Percentiles rank a stretch among this genome's conserved stretches.
phyloP scores from a whole-genome alignment of 1,139 yeast genomes.

The Kodamaea ohmeri region DNA sequence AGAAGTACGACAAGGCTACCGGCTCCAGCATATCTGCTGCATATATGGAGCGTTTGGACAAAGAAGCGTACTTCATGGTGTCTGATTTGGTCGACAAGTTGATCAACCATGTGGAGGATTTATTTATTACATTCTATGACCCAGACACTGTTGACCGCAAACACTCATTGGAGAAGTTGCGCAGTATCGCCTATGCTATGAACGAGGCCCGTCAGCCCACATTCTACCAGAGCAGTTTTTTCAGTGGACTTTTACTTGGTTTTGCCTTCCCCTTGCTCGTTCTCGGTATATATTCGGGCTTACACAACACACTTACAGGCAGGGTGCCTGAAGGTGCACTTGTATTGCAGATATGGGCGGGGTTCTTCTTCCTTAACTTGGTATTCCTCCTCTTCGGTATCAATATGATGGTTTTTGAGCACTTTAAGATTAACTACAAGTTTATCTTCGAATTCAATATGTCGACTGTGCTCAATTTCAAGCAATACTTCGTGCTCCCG shows the following conservation, averaged over 20 bases:
- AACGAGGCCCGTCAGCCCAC: slow-evolving; percentile 30
- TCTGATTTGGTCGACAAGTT: slow-evolving; percentile 67
- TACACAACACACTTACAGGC: slow-evolving; percentile 36
- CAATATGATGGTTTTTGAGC: slow-evolving; percentile 71
- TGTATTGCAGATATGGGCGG: slow-evolving; percentile 88
- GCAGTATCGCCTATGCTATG: slow-evolving; percentile 47
- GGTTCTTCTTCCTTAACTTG: slow-evolving; percentile 66
- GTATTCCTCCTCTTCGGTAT: slow-evolving; percentile 62
- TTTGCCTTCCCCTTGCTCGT: slow-evolving; percentile 61
- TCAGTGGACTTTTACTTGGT: slow-evolving; percentile 68
- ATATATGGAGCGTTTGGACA: slow-evolving; percentile 61
- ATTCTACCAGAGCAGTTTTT: slow-evolving; percentile 46
- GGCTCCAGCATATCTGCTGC: slow-evolving; percentile 43
- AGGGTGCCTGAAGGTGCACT: slow-evolving; percentile 52
- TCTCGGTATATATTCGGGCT: slow-evolving; percentile 51
- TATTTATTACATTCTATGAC: slow-evolving; percentile 67
- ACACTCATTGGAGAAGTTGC: slow-evolving; percentile 69
- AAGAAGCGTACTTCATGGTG: slow-evolving; percentile 54
- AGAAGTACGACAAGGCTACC: slow-evolving; percentile 82
- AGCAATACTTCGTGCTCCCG: slow-evolving; percentile 65
- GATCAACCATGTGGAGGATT: slow-evolving; percentile 60
- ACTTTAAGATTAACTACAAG: slow-evolving; percentile 77
- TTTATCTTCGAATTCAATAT: slow-evolving; percentile 89
- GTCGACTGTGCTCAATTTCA: slow-evolving; percentile 62
- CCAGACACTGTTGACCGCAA: slow-evolving; percentile 63